Evolutionary conservation across 345 rosid species (phyloP), one percentile per base, ranked within the genome.

Genomic region (Bruguiera gymnorhiza): DNA sequence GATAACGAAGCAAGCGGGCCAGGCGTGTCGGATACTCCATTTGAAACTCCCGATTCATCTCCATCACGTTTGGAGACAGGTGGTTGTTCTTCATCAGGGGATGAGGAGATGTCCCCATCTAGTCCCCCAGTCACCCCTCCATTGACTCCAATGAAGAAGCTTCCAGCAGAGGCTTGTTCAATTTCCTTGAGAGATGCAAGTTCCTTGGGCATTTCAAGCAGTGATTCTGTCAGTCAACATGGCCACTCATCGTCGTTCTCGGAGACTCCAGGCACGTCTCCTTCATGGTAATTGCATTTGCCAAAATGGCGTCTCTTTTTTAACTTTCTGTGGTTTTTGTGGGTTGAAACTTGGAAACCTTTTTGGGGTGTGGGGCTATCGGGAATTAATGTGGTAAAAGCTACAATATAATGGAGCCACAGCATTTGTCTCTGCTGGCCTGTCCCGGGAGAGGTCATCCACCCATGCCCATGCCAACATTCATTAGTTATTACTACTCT

Each of bases 131-230:
- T 8, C 36, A 90, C 92, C 5, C 93, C 98, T 39, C 92, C 88
- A 21, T 80, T 93, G 83, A 83, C 87, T 55, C 94, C 98, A 19
- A 91, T 89, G 96, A 89, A 91, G 85, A 80, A 83, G 77, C 90
- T 91, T 6, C 98, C 92, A 26, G 86, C 86, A 6, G 79, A 83
- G 72, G 94, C 96, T 58, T 82, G 90, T 54, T 91, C 96, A 39
- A 88, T 91, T 67, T 81, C 97, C n/a, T 68, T 88, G 34, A 80
- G 83, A 72, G 83, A 86, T 66, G 82, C 80, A 0, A 76, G 81
- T 70, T 86, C 92, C 19, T 68, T 85, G 21, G 84, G 72, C 64
- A 82, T 82, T 65, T 89, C 93, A 1, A 77, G 77, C 8, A 88
- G 87, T 70, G 96, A 84, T 34, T 85, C 92, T 32, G 75, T 74